Evolutionary conservation across 768 basidiomycete genomes (phyloP).

Genomic region (Postia placenta): DNA sequence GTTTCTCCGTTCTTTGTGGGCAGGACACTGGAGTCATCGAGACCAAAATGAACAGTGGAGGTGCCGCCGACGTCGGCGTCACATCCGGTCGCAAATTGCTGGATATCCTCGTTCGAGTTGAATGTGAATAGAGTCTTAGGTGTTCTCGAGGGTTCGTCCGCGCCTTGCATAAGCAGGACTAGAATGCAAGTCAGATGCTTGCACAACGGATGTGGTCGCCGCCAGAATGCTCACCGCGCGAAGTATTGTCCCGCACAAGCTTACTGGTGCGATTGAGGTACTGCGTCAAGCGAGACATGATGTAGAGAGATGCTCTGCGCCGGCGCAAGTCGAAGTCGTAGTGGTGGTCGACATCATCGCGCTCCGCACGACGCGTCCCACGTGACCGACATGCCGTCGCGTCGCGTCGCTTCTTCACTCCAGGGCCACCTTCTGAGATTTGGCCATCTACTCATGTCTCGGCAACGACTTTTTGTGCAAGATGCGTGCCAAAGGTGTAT

Average conservation of each 20-base stretch:
- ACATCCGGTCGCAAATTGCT: slow-evolving; percentile 70
- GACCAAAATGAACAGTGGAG: slow-evolving; percentile 70
- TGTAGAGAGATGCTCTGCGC: too few species aligned
- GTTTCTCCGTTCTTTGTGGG: slow-evolving; percentile 18
- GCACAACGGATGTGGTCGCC: slow-evolving; percentile 4
- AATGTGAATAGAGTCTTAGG: slow-evolving; percentile 66
- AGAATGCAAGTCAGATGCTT: background rate
- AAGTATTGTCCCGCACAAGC: slow-evolving; percentile 33
- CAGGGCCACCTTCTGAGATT: too few species aligned
- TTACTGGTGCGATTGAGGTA: slow-evolving; percentile 36
- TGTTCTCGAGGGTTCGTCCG: slow-evolving; percentile 50
- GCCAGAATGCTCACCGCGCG: slow-evolving; percentile 31
- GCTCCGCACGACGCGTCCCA: background rate
- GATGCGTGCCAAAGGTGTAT: too few species aligned
- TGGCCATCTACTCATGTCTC: too few species aligned
- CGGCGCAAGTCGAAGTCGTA: too few species aligned
- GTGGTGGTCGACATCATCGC: background rate
- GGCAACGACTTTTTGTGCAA: too few species aligned
- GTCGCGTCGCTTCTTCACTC: too few species aligned
- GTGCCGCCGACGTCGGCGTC: slow-evolving; percentile 87
- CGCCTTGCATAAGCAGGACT: slow-evolving; percentile 77
- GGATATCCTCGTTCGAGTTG: slow-evolving; percentile 50
- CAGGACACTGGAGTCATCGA: slow-evolving; percentile 46
- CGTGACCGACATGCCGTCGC: background rate
- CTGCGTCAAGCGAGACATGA: slow-evolving; percentile 20